Base-by-base conservation (phyloP, 805 yeast species). In the Zygosaccharomyces pseudorouxii region DNA sequence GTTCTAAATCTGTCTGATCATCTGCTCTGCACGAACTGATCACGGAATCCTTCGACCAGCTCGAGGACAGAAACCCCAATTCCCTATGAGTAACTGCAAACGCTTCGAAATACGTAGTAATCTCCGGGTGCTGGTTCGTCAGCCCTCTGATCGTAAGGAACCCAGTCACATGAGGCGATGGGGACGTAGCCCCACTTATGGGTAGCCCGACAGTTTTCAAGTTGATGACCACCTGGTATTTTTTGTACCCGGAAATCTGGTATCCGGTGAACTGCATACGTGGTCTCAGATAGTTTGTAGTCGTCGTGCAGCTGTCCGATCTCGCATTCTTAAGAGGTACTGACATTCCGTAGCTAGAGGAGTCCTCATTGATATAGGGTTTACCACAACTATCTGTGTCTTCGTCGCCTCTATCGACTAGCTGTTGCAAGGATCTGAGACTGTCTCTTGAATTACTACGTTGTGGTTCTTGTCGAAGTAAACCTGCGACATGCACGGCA, bases 51-150 rank as follows among this genome's bases (percentile, higher is more conserved):
- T 48, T 43, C 7, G 54, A 45, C 64, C 66, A 61, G 29, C 55
- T 50, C 5, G 63, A 56, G 16, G 69, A 62, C 38, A 63, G 36
- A 19, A 65, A 63, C n/a, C 66, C 67, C 22, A 54, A 39, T 12
- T 48, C 53, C 27, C 52, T 54, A 36, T 58, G 57, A 4, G 64
- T 64, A 9, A 63, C 67, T 1, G 65, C 63, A 46, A 48, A 63
- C 6, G 61, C 84, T 56, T 79, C 82, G 69, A 86, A 86, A 61
- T 78, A 84, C 1, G 93, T 86, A n/a, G 82, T 76, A 51, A 86
- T 82, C 56, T 81, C 80, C 1, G 89, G 88, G 56, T 82, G 76
- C 23, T 78, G 71, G 45, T 75, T 78, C 0, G 92, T 84, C 35
- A 86, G 69, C 2, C 89, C 88, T 40, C 77, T 72, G 45, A 86